phyloP scores from a whole-genome alignment of 2,329 filamentous ascomycete species.

The Diaporthe ilicicola region DNA sequence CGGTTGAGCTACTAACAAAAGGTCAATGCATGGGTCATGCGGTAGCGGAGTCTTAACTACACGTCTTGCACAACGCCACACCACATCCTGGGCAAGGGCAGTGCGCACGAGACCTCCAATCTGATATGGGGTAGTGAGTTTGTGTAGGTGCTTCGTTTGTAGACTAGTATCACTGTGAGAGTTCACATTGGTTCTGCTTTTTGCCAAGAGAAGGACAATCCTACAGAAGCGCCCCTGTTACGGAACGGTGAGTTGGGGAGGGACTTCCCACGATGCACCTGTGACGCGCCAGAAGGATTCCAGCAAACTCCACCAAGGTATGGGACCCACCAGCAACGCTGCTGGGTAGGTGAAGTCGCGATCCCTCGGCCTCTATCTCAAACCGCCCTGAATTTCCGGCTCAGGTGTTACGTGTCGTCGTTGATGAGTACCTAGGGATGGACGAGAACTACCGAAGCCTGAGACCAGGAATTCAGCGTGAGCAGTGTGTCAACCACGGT shows the following conservation, averaged over 20 bases:
- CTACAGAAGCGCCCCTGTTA: background rate
- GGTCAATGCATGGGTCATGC: background rate
- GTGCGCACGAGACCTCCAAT: background rate
- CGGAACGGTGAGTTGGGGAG: background rate
- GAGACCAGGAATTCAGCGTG: background rate
- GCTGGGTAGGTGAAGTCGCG: background rate
- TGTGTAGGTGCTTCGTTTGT: no score
- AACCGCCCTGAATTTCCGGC: no score
- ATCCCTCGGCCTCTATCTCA: background rate
- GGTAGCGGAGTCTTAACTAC: background rate
- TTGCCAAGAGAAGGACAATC: background rate
- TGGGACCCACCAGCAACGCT: background rate
- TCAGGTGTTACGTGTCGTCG: background rate
- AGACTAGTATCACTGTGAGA: background rate
- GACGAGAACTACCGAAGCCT: background rate
- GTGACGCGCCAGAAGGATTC: background rate
- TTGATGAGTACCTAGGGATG: background rate
- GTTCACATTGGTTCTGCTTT: background rate
- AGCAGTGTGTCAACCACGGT: background rate
- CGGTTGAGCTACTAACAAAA: background rate
- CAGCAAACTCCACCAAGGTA: background rate
- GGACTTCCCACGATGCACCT: background rate
- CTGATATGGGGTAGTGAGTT: background rate
- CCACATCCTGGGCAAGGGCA: background rate
- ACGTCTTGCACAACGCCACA: background rate